A percentile compares a stretch with the other conserved stretches of the same genome.
Conservation (phyloP, 2,329 filamentous ascomycete genomes). For the Colletotrichum musicola region DNA sequence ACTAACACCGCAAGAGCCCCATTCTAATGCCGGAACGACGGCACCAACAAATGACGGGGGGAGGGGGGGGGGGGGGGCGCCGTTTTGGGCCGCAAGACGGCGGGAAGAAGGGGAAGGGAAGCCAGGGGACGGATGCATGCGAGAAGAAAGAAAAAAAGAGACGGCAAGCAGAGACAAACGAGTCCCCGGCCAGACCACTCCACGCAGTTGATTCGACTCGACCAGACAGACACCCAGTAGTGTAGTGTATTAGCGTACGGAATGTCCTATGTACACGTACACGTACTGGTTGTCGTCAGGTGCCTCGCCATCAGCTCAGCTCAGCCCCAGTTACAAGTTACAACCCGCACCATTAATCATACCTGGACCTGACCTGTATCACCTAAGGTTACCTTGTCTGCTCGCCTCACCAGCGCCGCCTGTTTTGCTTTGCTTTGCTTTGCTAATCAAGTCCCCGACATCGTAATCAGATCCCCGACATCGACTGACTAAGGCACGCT, state of each 20-base stretch:
- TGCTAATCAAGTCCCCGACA: neutral
- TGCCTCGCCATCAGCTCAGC: slow-evolving; percentile 1
- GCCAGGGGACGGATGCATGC: neutral
- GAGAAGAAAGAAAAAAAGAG: neutral
- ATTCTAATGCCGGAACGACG: slow-evolving; percentile 25
- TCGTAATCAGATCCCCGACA: neutral
- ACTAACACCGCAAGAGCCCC: slow-evolving; percentile 24
- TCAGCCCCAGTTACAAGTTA: slow-evolving; percentile 11
- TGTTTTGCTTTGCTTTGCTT: neutral
- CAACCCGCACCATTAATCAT: neutral
- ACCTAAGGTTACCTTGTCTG: slow-evolving; percentile 7
- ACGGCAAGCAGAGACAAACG: neutral
- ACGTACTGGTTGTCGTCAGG: neutral
- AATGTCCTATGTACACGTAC: neutral
- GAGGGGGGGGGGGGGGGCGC: no score
- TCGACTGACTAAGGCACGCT: slow-evolving; percentile 20
- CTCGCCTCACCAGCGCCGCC: slow-evolving; percentile 4
- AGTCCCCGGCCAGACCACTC: neutral
- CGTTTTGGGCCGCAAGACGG: neutral
- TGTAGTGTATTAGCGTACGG: neutral
- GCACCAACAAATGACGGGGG: slow-evolving; percentile 24
- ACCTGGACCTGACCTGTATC: neutral
- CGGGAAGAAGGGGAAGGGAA: neutral
- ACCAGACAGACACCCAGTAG: no score
- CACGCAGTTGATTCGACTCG: neutral